Evolutionary conservation across 163 green algal genomes (phyloP).

Genomic region (Prototheca cutis): DNA sequence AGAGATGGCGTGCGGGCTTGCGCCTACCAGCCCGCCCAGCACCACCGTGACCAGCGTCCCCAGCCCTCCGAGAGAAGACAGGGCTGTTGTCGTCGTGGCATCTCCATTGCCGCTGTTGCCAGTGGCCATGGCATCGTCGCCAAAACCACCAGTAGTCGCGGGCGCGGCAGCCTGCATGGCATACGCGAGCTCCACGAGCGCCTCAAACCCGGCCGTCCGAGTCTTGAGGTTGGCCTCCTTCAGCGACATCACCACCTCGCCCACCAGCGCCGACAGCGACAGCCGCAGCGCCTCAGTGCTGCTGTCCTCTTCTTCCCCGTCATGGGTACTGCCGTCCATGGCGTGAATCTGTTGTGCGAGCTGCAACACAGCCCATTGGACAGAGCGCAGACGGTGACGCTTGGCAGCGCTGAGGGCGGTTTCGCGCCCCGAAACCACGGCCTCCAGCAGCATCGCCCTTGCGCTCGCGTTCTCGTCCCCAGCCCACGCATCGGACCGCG

Average conservation of each 20-base stretch:
- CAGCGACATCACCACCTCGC: conserved; percentile 60
- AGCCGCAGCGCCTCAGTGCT: neutral
- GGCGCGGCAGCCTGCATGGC: conserved; percentile 47
- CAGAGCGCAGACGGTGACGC: conserved; percentile 65
- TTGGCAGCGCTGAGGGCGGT: conserved; percentile 49
- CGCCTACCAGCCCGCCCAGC: conserved; percentile 71
- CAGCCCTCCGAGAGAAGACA: conserved; percentile 43
- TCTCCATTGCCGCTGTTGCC: neutral
- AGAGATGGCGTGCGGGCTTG: conserved; percentile 64
- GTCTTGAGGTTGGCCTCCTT: conserved; percentile 85
- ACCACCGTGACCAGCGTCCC: conserved; percentile 68
- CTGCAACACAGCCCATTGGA: conserved; percentile 38
- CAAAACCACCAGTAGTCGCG: neutral
- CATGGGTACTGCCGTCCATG: neutral
- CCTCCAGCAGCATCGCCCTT: conserved; percentile 29
- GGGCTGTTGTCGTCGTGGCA: too few relatives aligned
- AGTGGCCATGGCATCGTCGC: neutral
- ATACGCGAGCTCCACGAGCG: conserved; percentile 73
- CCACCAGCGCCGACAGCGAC: conserved; percentile 38
- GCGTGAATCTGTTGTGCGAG: conserved; percentile 4
- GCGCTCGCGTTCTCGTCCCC: neutral
- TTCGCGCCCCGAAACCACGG: conserved; percentile 18
- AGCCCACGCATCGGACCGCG: conserved; percentile 33
- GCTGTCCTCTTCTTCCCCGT: too few relatives aligned
- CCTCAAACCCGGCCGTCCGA: conserved; percentile 64